Evolutionary conservation across 1,284 basidiomycete species (phyloP).

Genomic region (Rhodotorula sp.): DNA sequence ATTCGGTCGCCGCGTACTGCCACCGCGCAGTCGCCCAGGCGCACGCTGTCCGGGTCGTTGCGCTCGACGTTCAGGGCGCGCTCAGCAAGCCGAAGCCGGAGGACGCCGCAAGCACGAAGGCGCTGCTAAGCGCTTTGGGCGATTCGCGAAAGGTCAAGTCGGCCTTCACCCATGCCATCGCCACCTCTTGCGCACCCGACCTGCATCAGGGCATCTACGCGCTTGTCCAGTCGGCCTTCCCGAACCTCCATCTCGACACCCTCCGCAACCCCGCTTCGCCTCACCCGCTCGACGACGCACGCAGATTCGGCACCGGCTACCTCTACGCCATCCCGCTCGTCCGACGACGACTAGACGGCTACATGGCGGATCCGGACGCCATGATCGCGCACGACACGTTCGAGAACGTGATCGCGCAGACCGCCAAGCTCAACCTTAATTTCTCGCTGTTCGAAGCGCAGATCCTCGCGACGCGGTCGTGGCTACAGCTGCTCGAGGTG

Average conservation of each 20-base stretch:
- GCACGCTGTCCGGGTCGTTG: constrained; percentile 64
- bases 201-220: constrained; percentile 59
- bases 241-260: constrained; percentile 46
- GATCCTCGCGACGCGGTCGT: constrained; percentile 69
- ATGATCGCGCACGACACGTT: constrained; percentile 25
- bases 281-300: constrained; percentile 60
- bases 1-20: constrained; percentile 48
- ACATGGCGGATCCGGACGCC: constrained; percentile 45
- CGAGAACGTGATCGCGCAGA: constrained; percentile 49
- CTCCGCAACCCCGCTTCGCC: constrained; percentile 57
- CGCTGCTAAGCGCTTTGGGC: constrained; percentile 53
- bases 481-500: constrained; percentile 69
- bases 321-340: constrained; percentile 56
- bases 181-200: constrained; percentile 65
- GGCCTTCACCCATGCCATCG: constrained; percentile 59
- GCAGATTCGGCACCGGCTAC: constrained; percentile 77
- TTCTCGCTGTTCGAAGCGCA: constrained; percentile 79
- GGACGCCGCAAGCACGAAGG: constrained; percentile 57
- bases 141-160: constrained; percentile 62
- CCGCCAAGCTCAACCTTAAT: constrained; percentile 70
- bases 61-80: constrained; percentile 50
- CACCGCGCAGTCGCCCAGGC: constrained; percentile 73
- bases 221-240: constrained; percentile 47
- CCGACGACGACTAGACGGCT: constrained; percentile 46
- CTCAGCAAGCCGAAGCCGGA: constrained; percentile 57